Conservation (phyloP, 139 green algal genomes). For the Nannochloris sp. region DNA sequence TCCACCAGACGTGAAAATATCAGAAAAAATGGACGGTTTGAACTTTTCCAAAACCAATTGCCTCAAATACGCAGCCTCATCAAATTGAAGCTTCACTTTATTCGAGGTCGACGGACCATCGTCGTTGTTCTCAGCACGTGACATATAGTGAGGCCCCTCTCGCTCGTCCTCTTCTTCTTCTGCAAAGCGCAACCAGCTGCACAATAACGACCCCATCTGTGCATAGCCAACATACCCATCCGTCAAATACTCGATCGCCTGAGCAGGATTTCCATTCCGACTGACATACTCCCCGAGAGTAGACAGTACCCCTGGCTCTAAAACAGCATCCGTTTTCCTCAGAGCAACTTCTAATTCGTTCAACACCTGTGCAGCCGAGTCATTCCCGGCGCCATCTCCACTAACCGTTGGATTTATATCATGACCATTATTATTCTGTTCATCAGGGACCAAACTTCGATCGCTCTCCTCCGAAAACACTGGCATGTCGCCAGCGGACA, state of each 20-base stretch:
- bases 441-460: too few species aligned
- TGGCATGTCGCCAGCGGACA: too few species aligned
- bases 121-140: too few species aligned
- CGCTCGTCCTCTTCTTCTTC: slow-evolving; percentile 8
- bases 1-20: slow-evolving; percentile 44
- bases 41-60: slow-evolving; percentile 55
- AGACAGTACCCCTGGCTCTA: slow-evolving; percentile 51
- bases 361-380: slow-evolving; percentile 9
- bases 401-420: not conserved
- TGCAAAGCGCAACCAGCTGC: slow-evolving; percentile 35
- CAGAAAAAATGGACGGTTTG: slow-evolving; percentile 46
- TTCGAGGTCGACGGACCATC: too few species aligned
- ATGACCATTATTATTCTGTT: too few species aligned
- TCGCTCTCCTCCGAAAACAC: too few species aligned
- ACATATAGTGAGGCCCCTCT: too few species aligned
- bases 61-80: slow-evolving; percentile 34
- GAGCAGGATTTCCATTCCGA: slow-evolving; percentile 40
- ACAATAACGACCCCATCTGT: slow-evolving; percentile 56
- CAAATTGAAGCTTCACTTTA: not conserved
- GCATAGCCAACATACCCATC: slow-evolving; percentile 65
- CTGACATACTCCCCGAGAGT: slow-evolving; percentile 47
- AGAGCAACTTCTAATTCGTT: slow-evolving; percentile 45
- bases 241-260: slow-evolving; percentile 44
- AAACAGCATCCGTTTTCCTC: slow-evolving; percentile 51
- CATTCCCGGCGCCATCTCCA: not conserved